Conservation (phyloP, 768 basidiomycete genomes). For the Lepiota venenata region DNA sequence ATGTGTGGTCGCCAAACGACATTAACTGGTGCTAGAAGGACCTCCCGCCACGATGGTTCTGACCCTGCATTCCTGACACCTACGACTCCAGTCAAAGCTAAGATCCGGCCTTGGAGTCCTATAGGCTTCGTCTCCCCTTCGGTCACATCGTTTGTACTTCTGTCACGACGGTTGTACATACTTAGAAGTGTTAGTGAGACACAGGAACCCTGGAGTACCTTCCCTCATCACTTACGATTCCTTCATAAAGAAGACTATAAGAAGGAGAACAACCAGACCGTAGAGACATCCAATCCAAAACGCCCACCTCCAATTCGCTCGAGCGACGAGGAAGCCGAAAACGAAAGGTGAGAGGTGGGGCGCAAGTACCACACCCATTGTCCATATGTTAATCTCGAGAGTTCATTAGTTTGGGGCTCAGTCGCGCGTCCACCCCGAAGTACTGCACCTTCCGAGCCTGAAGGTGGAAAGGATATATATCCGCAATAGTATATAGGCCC, state of each 20-base stretch:
- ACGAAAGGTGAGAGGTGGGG: constrained; percentile 63
- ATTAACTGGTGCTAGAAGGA: constrained; percentile 41
- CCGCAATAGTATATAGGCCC: constrained; percentile 59
- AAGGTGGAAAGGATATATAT: constrained; percentile 66
- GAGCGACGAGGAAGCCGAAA: constrained; percentile 66
- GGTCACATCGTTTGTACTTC: constrained; percentile 31
- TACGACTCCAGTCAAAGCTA: constrained; percentile 62
- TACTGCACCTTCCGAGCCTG: constrained; percentile 59
- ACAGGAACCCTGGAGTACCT: too few relatives aligned
- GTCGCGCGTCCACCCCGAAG: too few relatives aligned
- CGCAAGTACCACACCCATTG: constrained; percentile 70
- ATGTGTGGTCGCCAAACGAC: constrained; percentile 66
- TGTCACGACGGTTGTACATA: constrained; percentile 51
- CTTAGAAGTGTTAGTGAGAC: constrained; percentile 23
- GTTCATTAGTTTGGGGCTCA: background rate
- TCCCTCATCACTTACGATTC: constrained; percentile 48
- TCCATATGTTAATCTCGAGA: constrained; percentile 62
- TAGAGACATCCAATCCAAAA: constrained; percentile 69
- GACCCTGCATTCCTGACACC: constrained; percentile 53
- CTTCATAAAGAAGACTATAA: constrained; percentile 62
- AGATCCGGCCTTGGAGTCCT: constrained; percentile 47
- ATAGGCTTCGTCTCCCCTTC: constrained; percentile 27
- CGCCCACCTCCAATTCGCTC: constrained; percentile 59
- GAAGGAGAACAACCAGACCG: constrained; percentile 45
- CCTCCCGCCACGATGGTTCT: constrained; percentile 48